phyloP scores from a whole-genome alignment of 805 yeast genomes.

The Teunomyces kruisii region DNA sequence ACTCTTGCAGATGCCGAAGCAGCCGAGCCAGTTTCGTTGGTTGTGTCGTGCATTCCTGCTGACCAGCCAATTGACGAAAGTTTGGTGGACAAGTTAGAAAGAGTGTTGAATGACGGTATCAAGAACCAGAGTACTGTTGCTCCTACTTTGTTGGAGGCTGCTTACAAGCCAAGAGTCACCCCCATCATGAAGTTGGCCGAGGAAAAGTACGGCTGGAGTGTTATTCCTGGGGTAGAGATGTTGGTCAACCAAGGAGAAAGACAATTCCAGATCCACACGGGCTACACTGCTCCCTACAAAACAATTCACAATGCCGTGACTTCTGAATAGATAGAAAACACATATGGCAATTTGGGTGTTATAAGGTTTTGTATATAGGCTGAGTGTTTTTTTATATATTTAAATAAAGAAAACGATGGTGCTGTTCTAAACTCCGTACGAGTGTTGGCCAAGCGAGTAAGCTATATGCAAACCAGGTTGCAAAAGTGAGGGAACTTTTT shows the following conservation, averaged over 20 bases:
- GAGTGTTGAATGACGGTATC: constrained; percentile 43
- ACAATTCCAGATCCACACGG: constrained; percentile 81
- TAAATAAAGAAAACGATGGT: no score
- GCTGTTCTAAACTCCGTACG: not conserved
- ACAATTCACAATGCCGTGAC: constrained; percentile 61
- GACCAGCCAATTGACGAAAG: constrained; percentile 62
- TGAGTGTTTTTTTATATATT: no score
- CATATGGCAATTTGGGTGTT: not conserved
- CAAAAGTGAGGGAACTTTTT: not conserved
- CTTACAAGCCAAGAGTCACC: constrained; percentile 87
- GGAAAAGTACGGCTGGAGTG: constrained; percentile 65
- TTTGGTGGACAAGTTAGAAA: constrained; percentile 49
- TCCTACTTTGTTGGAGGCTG: constrained; percentile 81
- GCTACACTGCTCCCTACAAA: constrained; percentile 59
- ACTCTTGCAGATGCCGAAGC: constrained; percentile 44
- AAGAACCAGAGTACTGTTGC: constrained; percentile 34
- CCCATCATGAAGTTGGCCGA: constrained; percentile 80
- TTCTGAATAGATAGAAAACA: constrained; percentile 1
- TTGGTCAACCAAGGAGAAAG: constrained; percentile 89
- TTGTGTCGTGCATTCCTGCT: constrained; percentile 83
- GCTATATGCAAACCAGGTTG: constrained; percentile 1
- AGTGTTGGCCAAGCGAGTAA: not conserved
- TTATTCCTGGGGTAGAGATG: constrained; percentile 90
- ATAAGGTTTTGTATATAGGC: no score
- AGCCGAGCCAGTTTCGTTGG: constrained; percentile 52